Base-by-base conservation (phyloP, 2,329 filamentous ascomycete genomes). In the Dendryphion nanum region DNA sequence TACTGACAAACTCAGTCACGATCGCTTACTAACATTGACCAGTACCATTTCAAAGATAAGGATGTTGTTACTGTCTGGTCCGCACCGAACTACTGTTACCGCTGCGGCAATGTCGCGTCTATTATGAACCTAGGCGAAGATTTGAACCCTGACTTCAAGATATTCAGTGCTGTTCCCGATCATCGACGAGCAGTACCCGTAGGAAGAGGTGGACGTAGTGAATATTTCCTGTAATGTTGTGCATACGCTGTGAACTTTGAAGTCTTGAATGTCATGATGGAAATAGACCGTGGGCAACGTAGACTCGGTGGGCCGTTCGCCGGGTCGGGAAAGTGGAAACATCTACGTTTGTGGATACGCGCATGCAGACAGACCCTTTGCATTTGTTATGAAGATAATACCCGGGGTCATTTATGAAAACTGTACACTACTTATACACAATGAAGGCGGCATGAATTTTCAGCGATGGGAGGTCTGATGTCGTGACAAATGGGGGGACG, bases 41-140 rank as follows among this genome's bases (percentile, higher is more conserved):
- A 88, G 80, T 97, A 94, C 65, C 91, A 97, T 64, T 97, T 97
- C 69, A 78, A 85, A 37, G 87, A 95, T 64, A 91, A 93, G 70
- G 94, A 94, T 10, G 90, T 96, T 29, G 90, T 95, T 14, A 86
- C 82, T 1, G 82, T 86, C 17, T 86, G 82, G 91, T 94, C 87
- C 1, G 90, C 90, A 7, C 90, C 90, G 1, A 96, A 96, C 65
- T 96, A 96, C 73, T 96, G 90, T 71, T 96, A 96, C 70, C 82
- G 89, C 47, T 96, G 90, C 59, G 90, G 90, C 38, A 97, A 97
- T 57, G 90, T 86, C 44, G 82, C 82, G 15, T 82, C 78, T 4
- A 95, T 96, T 63, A 95, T 95, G 83, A 89, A 89, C 36, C 82
- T 96, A 18, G 83, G 85, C 50, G 85, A 86, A 57, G 85, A 93